Percentiles rank a stretch among this genome's conserved stretches.
Conservation (phyloP, 805 yeast species). For the Hemisphaericaspora nanyangensis region DNA sequence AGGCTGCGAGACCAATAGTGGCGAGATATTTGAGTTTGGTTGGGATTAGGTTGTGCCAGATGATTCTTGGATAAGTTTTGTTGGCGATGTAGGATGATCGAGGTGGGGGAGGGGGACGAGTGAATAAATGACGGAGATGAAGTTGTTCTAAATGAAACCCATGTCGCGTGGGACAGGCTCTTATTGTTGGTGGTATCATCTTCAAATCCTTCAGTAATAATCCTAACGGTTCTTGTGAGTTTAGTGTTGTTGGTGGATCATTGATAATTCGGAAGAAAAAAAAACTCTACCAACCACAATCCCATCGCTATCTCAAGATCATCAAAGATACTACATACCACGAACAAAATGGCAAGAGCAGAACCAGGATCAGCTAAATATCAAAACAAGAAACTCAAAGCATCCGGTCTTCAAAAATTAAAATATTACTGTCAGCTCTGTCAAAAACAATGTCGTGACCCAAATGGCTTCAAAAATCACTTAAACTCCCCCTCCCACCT, state of each 20-base stretch:
- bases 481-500: slow-evolving; percentile 76
- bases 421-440: slow-evolving; percentile 90
- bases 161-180: too few species aligned
- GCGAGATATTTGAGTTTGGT: slow-evolving; percentile 25
- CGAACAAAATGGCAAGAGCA: slow-evolving; percentile 30
- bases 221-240: too few species aligned
- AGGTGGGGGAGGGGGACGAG: slow-evolving; percentile 20
- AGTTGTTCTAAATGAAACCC: too few species aligned
- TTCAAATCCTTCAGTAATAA: too few species aligned
- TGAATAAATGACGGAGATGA: neutral
- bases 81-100: slow-evolving; percentile 27
- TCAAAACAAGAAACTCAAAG: slow-evolving; percentile 71
- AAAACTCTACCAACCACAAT: too few species aligned
- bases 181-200: too few species aligned
- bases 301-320: too few species aligned
- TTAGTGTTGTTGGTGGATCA: too few species aligned
- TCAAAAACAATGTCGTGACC: slow-evolving; percentile 91
- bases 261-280: too few species aligned
- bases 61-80: slow-evolving; percentile 17
- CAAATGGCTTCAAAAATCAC: slow-evolving; percentile 92
- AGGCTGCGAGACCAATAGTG: slow-evolving; percentile 21
- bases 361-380: slow-evolving; percentile 53
- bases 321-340: too few species aligned
- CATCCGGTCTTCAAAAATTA: slow-evolving; percentile 80
- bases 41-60: slow-evolving; percentile 27